Conservation (phyloP, 225 moss, liverwort and hornwort species). For the Pseudoscleropodium purum region DNA sequence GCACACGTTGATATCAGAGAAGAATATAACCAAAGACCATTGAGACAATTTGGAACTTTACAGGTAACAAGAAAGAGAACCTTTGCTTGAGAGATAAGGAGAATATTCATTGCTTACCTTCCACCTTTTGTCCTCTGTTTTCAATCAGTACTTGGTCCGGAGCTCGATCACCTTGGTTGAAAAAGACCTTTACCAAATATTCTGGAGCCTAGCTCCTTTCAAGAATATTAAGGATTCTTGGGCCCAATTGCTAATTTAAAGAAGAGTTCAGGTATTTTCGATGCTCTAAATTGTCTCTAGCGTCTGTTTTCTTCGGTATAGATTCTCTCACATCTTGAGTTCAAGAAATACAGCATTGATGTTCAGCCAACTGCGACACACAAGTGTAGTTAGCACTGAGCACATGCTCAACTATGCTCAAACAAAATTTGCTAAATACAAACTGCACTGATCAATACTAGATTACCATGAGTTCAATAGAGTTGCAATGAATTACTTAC, state of each 20-base stretch:
- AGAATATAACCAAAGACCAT: neutral
- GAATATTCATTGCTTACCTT: neutral
- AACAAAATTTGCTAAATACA: neutral
- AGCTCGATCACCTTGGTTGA: neutral
- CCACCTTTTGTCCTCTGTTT: neutral
- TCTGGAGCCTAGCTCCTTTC: neutral
- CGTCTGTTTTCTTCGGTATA: neutral
- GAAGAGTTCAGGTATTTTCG: neutral
- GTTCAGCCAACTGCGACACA: neutral
- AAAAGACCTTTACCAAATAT: neutral
- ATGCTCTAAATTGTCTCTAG: neutral
- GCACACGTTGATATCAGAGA: neutral
- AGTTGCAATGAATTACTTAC: neutral
- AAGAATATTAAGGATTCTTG: neutral
- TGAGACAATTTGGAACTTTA: neutral
- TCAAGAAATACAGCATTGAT: neutral
- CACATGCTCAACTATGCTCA: neutral
- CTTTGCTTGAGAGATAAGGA: neutral
- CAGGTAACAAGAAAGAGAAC: neutral
- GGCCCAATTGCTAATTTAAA: neutral
- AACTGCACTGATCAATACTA: neutral
- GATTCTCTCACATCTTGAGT: neutral
- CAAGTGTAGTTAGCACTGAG: too few relatives aligned
- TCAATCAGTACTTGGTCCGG: neutral
- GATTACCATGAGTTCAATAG: neutral